Percentiles rank a stretch among this genome's conserved stretches.
These are phyloP conservation scores for Cyclostephanos tholiformis DNA, from an alignment of 108 stramenopile genomes.

Conservation along the genomic window DNA sequence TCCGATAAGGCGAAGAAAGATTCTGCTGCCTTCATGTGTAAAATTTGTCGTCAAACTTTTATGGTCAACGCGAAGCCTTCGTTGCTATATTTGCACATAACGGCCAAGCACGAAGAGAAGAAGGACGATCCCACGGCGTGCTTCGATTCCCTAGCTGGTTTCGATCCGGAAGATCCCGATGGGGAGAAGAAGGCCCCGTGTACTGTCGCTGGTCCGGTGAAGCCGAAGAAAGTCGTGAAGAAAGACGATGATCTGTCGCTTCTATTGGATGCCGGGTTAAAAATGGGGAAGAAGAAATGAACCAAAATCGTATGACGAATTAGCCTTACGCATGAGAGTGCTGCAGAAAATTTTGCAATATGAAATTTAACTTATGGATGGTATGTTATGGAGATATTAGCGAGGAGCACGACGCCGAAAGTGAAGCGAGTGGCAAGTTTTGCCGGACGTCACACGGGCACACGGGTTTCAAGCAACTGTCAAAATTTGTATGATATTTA, in stretches of 20 bases:
- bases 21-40: conserved; percentile 78
- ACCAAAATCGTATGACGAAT: not conserved
- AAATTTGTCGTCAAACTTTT: conserved; percentile 84
- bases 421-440: too few species aligned
- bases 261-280: conserved; percentile 71
- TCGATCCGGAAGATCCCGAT: conserved; percentile 79
- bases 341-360: too few species aligned
- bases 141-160: conserved; percentile 72
- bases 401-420: too few species aligned
- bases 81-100: conserved; percentile 73
- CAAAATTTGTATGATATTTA: too few species aligned
- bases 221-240: conserved; percentile 57
- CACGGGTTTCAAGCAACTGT: too few species aligned
- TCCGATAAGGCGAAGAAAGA: conserved; percentile 72
- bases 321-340: not conserved
- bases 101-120: conserved; percentile 72
- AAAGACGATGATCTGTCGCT: conserved; percentile 47
- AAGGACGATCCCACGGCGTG: conserved; percentile 55
- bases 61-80: conserved; percentile 84
- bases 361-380: too few species aligned
- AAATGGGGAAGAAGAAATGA: conserved; percentile 49
- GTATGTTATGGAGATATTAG: too few species aligned
- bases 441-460: too few species aligned
- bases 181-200: conserved; percentile 42
- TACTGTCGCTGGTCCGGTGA: conserved; percentile 33